Evolutionary conservation across 1,284 basidiomycete species (phyloP).

Genomic region (Microbotryum silenes-acaulis): DNA sequence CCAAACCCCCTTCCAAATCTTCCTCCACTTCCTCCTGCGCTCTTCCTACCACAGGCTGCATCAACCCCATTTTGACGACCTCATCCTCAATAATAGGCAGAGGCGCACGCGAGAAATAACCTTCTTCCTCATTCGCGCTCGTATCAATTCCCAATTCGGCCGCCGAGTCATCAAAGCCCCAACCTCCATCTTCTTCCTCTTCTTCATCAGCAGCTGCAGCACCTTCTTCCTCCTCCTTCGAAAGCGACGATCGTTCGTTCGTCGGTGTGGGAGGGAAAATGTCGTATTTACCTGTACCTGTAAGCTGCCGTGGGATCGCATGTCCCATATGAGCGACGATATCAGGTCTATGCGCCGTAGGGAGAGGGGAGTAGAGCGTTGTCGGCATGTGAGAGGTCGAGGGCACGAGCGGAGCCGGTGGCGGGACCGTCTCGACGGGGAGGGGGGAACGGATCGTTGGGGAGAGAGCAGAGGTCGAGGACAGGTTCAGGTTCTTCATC

Average conservation of each 20-base stretch:
- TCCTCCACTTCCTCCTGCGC: not conserved
- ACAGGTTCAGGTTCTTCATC: not conserved
- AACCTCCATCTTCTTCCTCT: not conserved
- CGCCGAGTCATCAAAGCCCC: conserved; percentile 1
- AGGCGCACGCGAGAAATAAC: not conserved
- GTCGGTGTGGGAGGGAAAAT: not conserved
- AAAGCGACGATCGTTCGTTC: not conserved
- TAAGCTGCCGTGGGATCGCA: not conserved
- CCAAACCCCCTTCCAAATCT: not conserved
- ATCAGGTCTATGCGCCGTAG: not conserved
- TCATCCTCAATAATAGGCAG: not conserved
- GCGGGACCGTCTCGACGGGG: not conserved
- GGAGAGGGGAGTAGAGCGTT: not conserved
- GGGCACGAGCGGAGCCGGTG: not conserved
- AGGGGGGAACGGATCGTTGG: not conserved
- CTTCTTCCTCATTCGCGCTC: not conserved
- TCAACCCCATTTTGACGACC: not conserved
- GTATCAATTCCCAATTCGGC: not conserved
- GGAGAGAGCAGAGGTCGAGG: not conserved
- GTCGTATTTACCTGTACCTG: not conserved
- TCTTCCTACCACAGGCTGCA: not conserved
- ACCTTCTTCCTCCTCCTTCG: not conserved
- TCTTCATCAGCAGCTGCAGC: not conserved
- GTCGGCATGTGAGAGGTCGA: not conserved
- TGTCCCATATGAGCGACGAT: not conserved